These are phyloP conservation scores for Ganoderma lingzhi DNA, from an alignment of 1,284 basidiomycete species.

Conservation along the genomic window DNA sequence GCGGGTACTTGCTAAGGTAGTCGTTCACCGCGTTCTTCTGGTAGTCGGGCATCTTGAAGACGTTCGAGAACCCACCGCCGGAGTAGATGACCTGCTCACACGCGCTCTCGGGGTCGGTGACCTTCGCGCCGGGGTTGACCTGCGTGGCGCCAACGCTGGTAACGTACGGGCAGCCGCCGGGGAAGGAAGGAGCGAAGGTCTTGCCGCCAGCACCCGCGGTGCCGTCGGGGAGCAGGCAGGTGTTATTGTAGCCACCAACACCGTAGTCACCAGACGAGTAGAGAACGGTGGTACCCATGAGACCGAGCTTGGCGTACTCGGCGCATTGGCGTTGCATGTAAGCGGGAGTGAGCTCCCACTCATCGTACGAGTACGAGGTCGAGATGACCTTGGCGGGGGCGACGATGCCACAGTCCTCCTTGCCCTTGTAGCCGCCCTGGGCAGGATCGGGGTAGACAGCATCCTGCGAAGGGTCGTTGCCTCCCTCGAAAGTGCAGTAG, in stretches of 20 bases:
- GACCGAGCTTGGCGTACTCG: conserved; percentile 54
- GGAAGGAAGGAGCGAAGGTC: conserved; percentile 39
- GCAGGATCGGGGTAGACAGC: conserved; percentile 34
- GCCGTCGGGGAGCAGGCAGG: conserved; percentile 38
- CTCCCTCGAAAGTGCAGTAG: conserved; percentile 69
- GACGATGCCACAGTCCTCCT: conserved; percentile 48
- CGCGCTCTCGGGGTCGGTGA: conserved; percentile 60
- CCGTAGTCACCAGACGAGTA: conserved; percentile 37
- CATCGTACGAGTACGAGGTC: conserved; percentile 52
- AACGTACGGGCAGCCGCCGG: conserved; percentile 60
- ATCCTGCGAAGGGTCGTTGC: conserved; percentile 56
- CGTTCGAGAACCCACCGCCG: conserved; percentile 56
- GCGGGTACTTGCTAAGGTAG: conserved; percentile 45
- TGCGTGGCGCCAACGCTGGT: conserved; percentile 68
- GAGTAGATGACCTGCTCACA: conserved; percentile 46
- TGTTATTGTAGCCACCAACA: conserved; percentile 28
- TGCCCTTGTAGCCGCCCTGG: conserved; percentile 26
- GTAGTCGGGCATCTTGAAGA: conserved; percentile 50
- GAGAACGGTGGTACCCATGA: conserved; percentile 35
- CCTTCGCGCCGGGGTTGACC: conserved; percentile 59
- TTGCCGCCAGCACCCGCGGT: conserved; percentile 16
- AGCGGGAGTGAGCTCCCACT: conserved; percentile 44
- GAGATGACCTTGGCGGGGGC: conserved; percentile 50
- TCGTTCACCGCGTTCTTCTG: conserved; percentile 46
- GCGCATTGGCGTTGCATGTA: conserved; percentile 52